These are phyloP conservation scores for Stenocarpella maydis DNA, from an alignment of 2,329 filamentous ascomycete species.

Conservation along the genomic window DNA sequence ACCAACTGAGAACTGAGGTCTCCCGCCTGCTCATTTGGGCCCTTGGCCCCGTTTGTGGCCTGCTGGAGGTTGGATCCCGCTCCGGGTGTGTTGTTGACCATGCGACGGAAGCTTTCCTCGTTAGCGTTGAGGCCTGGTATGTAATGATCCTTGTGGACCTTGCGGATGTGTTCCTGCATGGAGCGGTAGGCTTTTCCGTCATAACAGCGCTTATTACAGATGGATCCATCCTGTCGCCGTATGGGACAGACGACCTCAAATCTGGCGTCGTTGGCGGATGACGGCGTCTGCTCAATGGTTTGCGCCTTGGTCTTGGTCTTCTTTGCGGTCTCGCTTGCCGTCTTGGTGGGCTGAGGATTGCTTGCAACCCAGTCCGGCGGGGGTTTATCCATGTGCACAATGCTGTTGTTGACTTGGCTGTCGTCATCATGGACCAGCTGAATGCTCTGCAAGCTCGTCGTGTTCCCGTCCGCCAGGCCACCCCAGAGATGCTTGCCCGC, in stretches of 20 bases:
- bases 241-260: constrained; percentile 32
- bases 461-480: constrained; percentile 12
- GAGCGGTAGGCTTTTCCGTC: constrained; percentile 72
- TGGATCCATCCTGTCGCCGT: constrained; percentile 15
- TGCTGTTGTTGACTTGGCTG: constrained; percentile 41
- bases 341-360: constrained; percentile 41
- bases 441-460: constrained; percentile 27
- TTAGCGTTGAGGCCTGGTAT: constrained; percentile 97
- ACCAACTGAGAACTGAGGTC: neutral
- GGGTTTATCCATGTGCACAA: constrained; percentile 41
- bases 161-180: constrained; percentile 99
- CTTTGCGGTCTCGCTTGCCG: constrained; percentile 21
- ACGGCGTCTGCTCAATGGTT: constrained; percentile 6
- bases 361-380: constrained; percentile 10
- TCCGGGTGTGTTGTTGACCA: constrained; percentile 88
- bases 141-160: constrained; percentile 96
- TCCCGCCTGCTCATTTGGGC: constrained; percentile 52
- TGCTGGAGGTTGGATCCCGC: neutral
- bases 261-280: constrained; percentile 4
- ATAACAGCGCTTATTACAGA: constrained; percentile 31
- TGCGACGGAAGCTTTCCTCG: constrained; percentile 95
- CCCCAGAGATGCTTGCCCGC: constrained; percentile 13
- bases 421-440: constrained; percentile 18
- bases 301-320: constrained; percentile 20
- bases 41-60: constrained; percentile 59